Base-by-base conservation (phyloP, 2,329 filamentous ascomycete genomes). In the Albophoma yamanashiensis region DNA sequence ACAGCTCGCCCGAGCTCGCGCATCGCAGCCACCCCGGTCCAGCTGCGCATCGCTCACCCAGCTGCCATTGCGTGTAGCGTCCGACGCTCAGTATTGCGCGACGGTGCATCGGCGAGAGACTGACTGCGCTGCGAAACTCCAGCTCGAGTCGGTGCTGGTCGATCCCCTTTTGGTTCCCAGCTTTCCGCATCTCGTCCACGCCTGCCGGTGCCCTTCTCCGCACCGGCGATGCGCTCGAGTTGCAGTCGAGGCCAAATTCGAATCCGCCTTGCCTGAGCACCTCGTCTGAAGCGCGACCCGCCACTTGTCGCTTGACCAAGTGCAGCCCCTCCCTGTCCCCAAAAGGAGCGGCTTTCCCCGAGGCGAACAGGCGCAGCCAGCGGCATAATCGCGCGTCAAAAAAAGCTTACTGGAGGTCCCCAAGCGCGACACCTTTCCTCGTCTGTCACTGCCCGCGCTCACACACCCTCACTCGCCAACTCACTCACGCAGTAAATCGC, bases 341-440 rank as follows among this genome's bases (percentile, higher is more conserved):
- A 3, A 61, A 58, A 59, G 27, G 56, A 36, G 56, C 56, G 56
- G 57, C 59, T 62, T 68, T 64, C 59, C 62, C 61, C 60, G 63
- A 64, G 62, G 62, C 60, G 22, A 64, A 68, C 67, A 67, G 67
- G 62, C 67, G 67, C 67, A 67, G 58, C 58, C 38, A 27, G 47
- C 25, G 27, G 60, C 66, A 68, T 69, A 69, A 69, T 69, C 67
- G 67, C 67, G 67, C 67, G 67, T 67, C 67, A 69, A 66, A 63
- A 66, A 63, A 58, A 60, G 15, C 15, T 63, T 67, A 62, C 64
- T 65, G 59, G 66, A 66, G 64, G 65, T 63, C 50, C 58, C 65
- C 67, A 69, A 69, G 68, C 65, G 66, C 61, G 63, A 65, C 60
- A 64, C 56, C 56, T 64, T 61, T 50, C 55, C 55, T 62, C 62